phyloP scores from a whole-genome alignment of 331 rosid species.

The Saraca asoca region DNA sequence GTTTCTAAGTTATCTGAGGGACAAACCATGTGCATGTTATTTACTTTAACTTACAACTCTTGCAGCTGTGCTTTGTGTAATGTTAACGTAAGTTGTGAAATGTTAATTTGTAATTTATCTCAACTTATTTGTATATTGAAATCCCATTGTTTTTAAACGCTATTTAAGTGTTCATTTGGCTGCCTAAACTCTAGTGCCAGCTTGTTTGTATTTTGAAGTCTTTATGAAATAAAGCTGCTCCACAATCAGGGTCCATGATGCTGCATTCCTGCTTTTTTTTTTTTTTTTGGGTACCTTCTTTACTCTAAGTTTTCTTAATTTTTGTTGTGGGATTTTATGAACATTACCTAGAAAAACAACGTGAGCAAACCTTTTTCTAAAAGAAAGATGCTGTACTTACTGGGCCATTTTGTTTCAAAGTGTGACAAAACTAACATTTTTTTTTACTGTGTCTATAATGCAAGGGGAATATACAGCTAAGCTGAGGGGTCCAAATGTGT shows the following conservation, averaged over 20 bases:
- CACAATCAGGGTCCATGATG: constrained; percentile 1
- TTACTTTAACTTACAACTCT: constrained; percentile 51
- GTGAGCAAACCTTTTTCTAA: background rate
- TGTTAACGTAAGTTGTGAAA: constrained; percentile 37
- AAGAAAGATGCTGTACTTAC: background rate
- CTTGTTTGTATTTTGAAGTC: constrained; percentile 31
- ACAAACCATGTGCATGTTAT: constrained; percentile 46
- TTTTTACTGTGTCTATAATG: constrained; percentile 11
- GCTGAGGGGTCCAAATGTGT: constrained; percentile 37
- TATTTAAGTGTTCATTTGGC: constrained; percentile 37
- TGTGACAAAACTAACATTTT: constrained; percentile 28
- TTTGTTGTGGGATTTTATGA: background rate
- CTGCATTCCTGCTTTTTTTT: constrained; percentile 5
- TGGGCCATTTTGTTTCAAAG: constrained; percentile 19
- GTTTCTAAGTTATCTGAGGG: constrained; percentile 47
- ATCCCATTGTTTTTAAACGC: constrained; percentile 33
- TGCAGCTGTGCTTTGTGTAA: constrained; percentile 60
- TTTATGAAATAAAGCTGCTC: constrained; percentile 30
- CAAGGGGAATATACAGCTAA: constrained; percentile 24
- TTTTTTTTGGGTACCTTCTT: background rate
- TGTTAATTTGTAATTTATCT: constrained; percentile 66
- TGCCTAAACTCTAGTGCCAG: constrained; percentile 35
- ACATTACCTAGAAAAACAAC: background rate
- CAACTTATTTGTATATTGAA: constrained; percentile 53
- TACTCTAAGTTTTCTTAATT: background rate